These are phyloP conservation scores for Nemania bipapillata DNA, from an alignment of 2,329 filamentous ascomycete genomes.

Conservation along the genomic window DNA sequence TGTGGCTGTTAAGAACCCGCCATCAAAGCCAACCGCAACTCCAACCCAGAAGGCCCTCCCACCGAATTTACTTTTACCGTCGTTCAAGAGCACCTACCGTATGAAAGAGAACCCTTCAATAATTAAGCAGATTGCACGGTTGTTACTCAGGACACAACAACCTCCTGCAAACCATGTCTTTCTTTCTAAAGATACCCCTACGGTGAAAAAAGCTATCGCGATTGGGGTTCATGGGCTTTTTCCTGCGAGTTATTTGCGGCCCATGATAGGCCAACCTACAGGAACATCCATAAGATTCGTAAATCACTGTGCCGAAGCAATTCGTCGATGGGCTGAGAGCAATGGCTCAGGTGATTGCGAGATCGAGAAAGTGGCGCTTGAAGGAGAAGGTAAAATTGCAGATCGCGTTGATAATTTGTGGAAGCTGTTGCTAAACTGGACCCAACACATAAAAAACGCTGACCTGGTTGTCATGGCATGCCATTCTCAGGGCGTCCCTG, in stretches of 20 bases:
- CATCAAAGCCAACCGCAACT: constrained; percentile 49
- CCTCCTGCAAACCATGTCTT: constrained; percentile 75
- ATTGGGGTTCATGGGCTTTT: constrained; percentile 97
- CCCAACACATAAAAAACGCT: constrained; percentile 85
- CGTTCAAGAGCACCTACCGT: constrained; percentile 74
- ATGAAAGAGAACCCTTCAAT: constrained; percentile 75
- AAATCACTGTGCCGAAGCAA: constrained; percentile 83
- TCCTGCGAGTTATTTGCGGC: constrained; percentile 85
- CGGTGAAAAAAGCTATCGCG: constrained; percentile 84
- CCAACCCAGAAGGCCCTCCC: constrained; percentile 55
- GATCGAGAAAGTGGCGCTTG: constrained; percentile 92
- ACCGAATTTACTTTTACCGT: constrained; percentile 75
- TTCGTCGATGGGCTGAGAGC: constrained; percentile 81
- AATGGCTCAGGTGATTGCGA: constrained; percentile 79
- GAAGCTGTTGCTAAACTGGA: constrained; percentile 94
- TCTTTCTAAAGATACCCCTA: constrained; percentile 73
- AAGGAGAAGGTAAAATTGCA: constrained; percentile 91
- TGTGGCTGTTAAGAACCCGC: constrained; percentile 43
- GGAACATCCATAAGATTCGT: constrained; percentile 95
- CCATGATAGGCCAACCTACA: constrained; percentile 91
- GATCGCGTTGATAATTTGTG: constrained; percentile 92
- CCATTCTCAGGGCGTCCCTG: constrained; percentile 94
- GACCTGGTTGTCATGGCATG: constrained; percentile 93
- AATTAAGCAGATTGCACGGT: constrained; percentile 70
- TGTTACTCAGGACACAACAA: constrained; percentile 67